Evolutionary conservation across 306 rosid genomes (phyloP).

Genomic region (Morella rubra): DNA sequence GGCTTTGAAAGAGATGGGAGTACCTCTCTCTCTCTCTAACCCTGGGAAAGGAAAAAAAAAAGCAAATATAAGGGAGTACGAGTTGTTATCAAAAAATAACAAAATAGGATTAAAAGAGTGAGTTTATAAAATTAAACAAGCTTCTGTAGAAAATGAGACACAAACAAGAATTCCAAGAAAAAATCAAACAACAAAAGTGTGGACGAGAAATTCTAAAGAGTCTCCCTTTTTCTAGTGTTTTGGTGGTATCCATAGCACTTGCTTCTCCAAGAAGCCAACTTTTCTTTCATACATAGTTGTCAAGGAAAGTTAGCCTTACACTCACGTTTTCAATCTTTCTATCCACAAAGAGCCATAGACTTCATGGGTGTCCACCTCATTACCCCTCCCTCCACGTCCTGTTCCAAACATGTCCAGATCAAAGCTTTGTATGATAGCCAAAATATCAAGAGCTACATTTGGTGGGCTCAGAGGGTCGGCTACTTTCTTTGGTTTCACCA

Average conservation of each 20-base stretch:
- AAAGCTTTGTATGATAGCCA: neutral
- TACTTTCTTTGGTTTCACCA: neutral
- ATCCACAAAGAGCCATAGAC: conserved; percentile 18
- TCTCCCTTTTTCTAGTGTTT: neutral
- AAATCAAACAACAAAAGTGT: neutral
- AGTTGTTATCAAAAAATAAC: too few relatives aligned
- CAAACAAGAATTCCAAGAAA: neutral
- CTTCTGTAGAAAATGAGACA: neutral
- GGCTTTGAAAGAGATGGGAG: too few relatives aligned
- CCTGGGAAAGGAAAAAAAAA: too few relatives aligned
- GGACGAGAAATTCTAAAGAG: conserved; percentile 8
- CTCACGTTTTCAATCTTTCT: conserved; percentile 7
- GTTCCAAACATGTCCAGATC: conserved; percentile 2
- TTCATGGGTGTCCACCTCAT: conserved; percentile 14
- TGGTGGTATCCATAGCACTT: conserved; percentile 5
- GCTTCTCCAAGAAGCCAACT: conserved; percentile 18
- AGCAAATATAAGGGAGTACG: too few relatives aligned
- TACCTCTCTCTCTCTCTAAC: too few relatives aligned
- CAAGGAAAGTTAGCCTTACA: conserved; percentile 27
- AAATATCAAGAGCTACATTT: neutral
- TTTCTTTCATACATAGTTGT: conserved; percentile 16
- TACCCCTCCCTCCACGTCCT: conserved; percentile 2
- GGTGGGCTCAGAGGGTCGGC: neutral
- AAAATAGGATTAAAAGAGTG: too few relatives aligned
- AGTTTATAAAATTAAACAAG: too few relatives aligned